Evolutionary conservation across 139 green algal genomes (phyloP).

Genomic region (Bryopsis sp.): DNA sequence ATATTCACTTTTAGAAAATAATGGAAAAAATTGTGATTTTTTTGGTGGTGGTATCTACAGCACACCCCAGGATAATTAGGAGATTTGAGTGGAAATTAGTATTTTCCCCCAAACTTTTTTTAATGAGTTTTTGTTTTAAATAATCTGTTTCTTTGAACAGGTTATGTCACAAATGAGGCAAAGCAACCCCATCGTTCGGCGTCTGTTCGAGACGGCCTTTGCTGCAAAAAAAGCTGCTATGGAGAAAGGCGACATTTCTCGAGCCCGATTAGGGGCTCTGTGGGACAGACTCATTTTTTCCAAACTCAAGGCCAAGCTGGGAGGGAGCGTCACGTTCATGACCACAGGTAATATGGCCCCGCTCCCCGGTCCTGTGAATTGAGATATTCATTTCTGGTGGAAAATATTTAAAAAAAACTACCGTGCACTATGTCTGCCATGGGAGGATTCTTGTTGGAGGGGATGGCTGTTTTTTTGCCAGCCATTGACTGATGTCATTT

Average conservation of each 20-base stretch:
- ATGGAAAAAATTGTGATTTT: slow-evolving; percentile 4
- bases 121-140: no score
- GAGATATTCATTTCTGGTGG: no score
- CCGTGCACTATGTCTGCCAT: no score
- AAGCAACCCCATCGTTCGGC: slow-evolving; percentile 27
- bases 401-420: no score
- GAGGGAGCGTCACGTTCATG: slow-evolving; percentile 53
- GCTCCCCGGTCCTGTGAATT: neutral
- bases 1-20: neutral
- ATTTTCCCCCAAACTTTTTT: no score
- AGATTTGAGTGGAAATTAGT: no score
- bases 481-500: neutral
- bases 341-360: slow-evolving; percentile 29
- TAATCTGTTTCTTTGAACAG: no score
- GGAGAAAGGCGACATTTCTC: slow-evolving; percentile 28
- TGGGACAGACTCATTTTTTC: slow-evolving; percentile 73
- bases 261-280: slow-evolving; percentile 23
- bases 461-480: neutral
- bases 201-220: slow-evolving; percentile 48
- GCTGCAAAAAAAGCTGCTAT: slow-evolving; percentile 47
- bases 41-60: no score
- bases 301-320: slow-evolving; percentile 56
- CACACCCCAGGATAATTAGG: no score
- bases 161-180: slow-evolving; percentile 25
- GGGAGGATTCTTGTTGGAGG: no score